phyloP scores from a whole-genome alignment of 495 filamentous ascomycete species.

The Trichocladium antarcticum region DNA sequence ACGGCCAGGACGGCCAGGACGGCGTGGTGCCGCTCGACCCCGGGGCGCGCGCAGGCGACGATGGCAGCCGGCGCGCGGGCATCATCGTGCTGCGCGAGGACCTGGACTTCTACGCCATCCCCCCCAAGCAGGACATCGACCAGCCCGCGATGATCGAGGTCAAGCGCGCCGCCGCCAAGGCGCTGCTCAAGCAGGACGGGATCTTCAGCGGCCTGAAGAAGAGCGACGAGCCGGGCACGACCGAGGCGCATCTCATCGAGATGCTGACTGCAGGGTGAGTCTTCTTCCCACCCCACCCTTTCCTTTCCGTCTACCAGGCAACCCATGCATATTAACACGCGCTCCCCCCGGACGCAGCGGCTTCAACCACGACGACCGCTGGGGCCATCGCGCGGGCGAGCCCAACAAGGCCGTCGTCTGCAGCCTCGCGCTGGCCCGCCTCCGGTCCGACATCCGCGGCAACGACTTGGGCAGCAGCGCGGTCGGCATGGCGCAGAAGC shows the following conservation, averaged over 20 bases:
- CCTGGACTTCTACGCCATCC: slow-evolving; percentile 94
- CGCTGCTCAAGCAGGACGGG: slow-evolving; percentile 78
- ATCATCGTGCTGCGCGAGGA: slow-evolving; percentile 97
- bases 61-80: slow-evolving; percentile 64
- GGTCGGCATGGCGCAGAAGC: slow-evolving; percentile 97
- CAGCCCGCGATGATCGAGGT: slow-evolving; percentile 91
- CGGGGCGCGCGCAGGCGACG: slow-evolving; percentile 36
- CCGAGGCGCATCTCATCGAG: slow-evolving; percentile 96
- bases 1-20: slow-evolving; percentile 47
- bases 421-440: slow-evolving; percentile 80
- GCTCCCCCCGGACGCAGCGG: slow-evolving; percentile 45
- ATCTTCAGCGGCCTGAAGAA: slow-evolving; percentile 92
- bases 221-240: slow-evolving; percentile 91
- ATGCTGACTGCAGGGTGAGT: slow-evolving; percentile 96
- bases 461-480: slow-evolving; percentile 66
- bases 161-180: slow-evolving; percentile 83
- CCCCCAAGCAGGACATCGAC: slow-evolving; percentile 72
- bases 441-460: slow-evolving; percentile 82
- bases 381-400: slow-evolving; percentile 92
- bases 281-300: slow-evolving; percentile 7
- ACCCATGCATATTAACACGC: not conserved
- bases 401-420: slow-evolving; percentile 98
- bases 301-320: not conserved
- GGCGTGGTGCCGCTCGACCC: slow-evolving; percentile 50
- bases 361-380: slow-evolving; percentile 88